Evolutionary conservation across 345 rosid species (phyloP), one percentile per base, ranked within the genome.

Genomic region (Lenwebbia sp.): DNA sequence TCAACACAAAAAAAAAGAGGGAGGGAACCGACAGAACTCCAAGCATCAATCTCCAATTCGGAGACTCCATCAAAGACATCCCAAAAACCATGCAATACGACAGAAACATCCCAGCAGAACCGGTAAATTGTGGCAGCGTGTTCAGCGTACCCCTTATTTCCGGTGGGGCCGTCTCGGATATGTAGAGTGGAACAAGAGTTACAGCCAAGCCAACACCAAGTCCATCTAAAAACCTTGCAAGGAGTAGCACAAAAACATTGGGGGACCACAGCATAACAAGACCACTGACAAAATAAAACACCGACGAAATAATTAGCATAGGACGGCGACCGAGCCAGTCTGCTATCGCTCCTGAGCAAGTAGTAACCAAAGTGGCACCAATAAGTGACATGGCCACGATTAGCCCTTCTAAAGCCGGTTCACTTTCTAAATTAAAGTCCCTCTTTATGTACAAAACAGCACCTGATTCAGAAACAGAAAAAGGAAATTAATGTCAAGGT

Each of bases 81-180:
- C 86, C 86, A 14, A 87, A 87, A 23, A 87, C 86, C 88, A 87
- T 84, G 58, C 88, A 87, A 84, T 87, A 87, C 8, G 88, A 87
- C 21, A 87, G 7, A 81, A 87, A 84, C 88, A 87, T 87, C 55
- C 88, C 88, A 21, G 41, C 88, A 19, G 88, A 87, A 56, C 88
- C 88, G 2, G 56, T 87, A 49, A 87, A 87, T 83, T 87, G 88
- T 22, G 88, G 88, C 83, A 87, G 56, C 5, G 88, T 87, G 25
- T 84, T 87, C 84, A 87, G 78, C 15, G 88, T 41, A 37, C 88
- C 88, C 88, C 88, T 87, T 84, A 87, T 87, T 83, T 87, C 88
- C 3, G 88, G 88, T 25, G 88, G 88, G 78, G 88, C 88, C 1
- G 88, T 87, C 83, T 87, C 88, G 9, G 88, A 87, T 19, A 87